Evolutionary conservation across 306 rosid species (phyloP), one percentile per base, ranked within the genome.

Genomic region (Acacia acuminata): DNA sequence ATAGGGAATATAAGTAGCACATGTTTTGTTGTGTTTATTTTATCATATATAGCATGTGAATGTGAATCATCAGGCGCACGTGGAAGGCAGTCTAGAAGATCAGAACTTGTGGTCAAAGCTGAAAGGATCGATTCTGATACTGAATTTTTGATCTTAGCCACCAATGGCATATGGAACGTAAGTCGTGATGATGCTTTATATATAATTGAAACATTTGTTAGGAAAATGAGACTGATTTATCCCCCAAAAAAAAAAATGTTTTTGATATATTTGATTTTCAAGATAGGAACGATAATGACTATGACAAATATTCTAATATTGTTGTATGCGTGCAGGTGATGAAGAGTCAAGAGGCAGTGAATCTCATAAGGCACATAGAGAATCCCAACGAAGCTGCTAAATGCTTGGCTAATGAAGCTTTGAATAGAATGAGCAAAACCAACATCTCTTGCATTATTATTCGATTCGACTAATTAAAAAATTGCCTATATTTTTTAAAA

Each of bases 101-200:
- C 94, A 22, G 96, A 92, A 22, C 76, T 93, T 80, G 83, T 87
- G 24, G 72, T 93, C 24, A 90, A 86, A 76, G 76, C 66, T 34
- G 91, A 92, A 83, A 85, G 81, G 81, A 73, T 93, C 10, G 88
- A 88, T 72, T 72, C 86, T 7, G 80, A 82, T 67, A 90, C 90
- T 38, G 98, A 96, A 43, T 96, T 96, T 71, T 80, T 96, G 69
- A 89, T 96, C 82, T 79, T 96, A 71, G 99, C 91, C 77, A 93
- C 94, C 89, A 65, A 32, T 70, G 99, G 96, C 55, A 88, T 96
- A 86, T 96, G 98, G 99, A 94, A 95, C 94, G 99, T 92, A 87
- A 81, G 81, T 61, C 19, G 3, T 60, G 2, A 56, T 47, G 8
- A n/a, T 50, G 13, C 5, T n/a, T 56, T 0, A 36, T 36, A 36